Evolutionary conservation across 2,329 filamentous ascomycete genomes (phyloP), one percentile per base, ranked within the genome.

Genomic region (Macrophomina tecta): DNA sequence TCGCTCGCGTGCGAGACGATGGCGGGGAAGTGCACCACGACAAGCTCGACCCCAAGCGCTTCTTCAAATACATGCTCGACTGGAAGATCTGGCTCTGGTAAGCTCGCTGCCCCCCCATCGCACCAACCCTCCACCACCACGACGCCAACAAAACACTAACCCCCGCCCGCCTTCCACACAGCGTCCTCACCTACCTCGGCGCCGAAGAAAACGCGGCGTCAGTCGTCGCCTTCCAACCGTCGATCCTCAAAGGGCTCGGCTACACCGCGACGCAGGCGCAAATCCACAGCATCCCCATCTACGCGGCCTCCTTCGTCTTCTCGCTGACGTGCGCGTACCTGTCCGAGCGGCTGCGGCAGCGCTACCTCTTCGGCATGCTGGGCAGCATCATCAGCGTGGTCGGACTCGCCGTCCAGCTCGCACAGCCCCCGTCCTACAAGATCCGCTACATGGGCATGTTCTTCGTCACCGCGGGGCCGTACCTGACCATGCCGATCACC

Each of bases 291-390:
- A 80, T 81, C 36, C 79, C 79, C 8, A 74, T 80, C 40, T 80
- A 76, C 60, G 69, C 79, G 36, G 76, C 79, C 2, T 78, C 79
- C 5, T 76, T 76, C 11, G 77, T 79, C n/a, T 69, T 79, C 30
- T 78, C 78, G 7, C 68, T 82, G 5, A 69, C 73, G 11, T 79
- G 79, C 32, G 83, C 85, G 0, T 83, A 81, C 70, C 70, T 79
- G 6, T 85, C 85, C 1, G 86, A 89, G 70, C 75, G 79, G 0
- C 73, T 83, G 3, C 82, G 80, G 48, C 82, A 84, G 67, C 83
- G 86, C 0, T 88, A 83, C 68, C 77, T 78, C 11, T 89, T 88
- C 76, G 83, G 84, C 42, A 79, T 88, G 14, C 70, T 76, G 3
- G 85, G 85, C 9, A 81, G 83, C 58, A 69, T 76, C 28, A 77